A percentile compares a stretch with the other conserved stretches of the same genome.
Conservation (phyloP, 495 filamentous ascomycete genomes). For the Penicillium ucsense region DNA sequence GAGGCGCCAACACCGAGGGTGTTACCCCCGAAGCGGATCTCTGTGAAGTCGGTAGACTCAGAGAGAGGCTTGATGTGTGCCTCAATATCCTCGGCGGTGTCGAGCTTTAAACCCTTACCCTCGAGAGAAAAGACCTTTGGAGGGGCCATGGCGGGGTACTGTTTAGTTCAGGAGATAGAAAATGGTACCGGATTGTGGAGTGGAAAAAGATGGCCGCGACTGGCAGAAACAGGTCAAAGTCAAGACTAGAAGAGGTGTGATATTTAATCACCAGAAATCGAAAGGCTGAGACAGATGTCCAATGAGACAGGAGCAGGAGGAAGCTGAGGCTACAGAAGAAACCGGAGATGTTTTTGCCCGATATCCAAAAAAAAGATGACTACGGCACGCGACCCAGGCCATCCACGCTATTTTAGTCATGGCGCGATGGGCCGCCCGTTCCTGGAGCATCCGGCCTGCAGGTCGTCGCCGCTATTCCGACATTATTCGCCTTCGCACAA, state of each 20-base stretch:
- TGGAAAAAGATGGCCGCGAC: not conserved
- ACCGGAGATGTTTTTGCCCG: slow-evolving; percentile 11
- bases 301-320: slow-evolving; percentile 3
- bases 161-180: slow-evolving; percentile 15
- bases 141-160: slow-evolving; percentile 42
- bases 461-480: slow-evolving; percentile 3
- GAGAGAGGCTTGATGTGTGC: slow-evolving; percentile 68
- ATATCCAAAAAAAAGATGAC: slow-evolving; percentile 15
- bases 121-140: slow-evolving; percentile 80
- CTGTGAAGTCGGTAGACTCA: slow-evolving; percentile 64
- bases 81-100: slow-evolving; percentile 76
- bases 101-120: slow-evolving; percentile 82
- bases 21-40: slow-evolving; percentile 78
- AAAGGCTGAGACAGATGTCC: slow-evolving; percentile 1
- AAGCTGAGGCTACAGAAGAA: not conserved
- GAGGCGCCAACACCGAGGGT: slow-evolving; percentile 84
- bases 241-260: not conserved
- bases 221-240: not conserved
- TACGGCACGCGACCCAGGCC: slow-evolving; percentile 13
- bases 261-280: not conserved
- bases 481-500: not conserved
- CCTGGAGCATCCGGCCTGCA: too few relatives aligned
- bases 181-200: slow-evolving; percentile 2
- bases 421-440: slow-evolving; percentile 3
- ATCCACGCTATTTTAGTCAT: slow-evolving; percentile 25